These are phyloP conservation scores for Yamadazyma ubonensis DNA, from an alignment of 805 yeast genomes.

Conservation along the genomic window DNA sequence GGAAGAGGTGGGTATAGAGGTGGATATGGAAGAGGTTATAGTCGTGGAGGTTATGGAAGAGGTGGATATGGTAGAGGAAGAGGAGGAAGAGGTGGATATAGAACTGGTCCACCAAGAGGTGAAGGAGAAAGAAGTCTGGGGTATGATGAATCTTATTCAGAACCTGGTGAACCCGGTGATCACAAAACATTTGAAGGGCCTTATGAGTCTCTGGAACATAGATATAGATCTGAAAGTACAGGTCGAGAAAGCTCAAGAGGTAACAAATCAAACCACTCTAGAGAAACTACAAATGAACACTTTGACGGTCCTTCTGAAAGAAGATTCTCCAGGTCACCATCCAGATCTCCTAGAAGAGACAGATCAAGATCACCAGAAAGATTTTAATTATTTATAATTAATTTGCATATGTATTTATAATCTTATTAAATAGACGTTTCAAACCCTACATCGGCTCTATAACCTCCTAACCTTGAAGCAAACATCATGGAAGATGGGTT, in stretches of 20 bases:
- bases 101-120: constrained; percentile 8
- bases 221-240: not conserved
- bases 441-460: constrained; percentile 1
- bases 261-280: constrained; percentile 1
- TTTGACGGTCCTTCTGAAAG: constrained; percentile 2
- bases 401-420: not conserved
- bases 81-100: constrained; percentile 8
- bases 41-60: constrained; percentile 16
- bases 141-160: constrained; percentile 10
- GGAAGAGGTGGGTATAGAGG: constrained; percentile 18
- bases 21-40: constrained; percentile 13
- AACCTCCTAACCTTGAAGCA: constrained; percentile 14
- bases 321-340: constrained; percentile 33
- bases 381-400: not conserved
- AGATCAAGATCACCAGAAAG: constrained; percentile 41
- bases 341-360: constrained; percentile 38
- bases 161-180: constrained; percentile 10
- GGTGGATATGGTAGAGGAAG: constrained; percentile 14
- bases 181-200: constrained; percentile 13
- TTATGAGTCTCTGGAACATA: not conserved
- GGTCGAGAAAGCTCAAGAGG: not conserved
- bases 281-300: constrained; percentile 6
- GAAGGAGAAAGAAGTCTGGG: constrained; percentile 9
- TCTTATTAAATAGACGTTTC: not conserved
- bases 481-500: constrained; percentile 11